phyloP scores from a whole-genome alignment of 2,329 filamentous ascomycete genomes.

The Aureobasidium pullulans region DNA sequence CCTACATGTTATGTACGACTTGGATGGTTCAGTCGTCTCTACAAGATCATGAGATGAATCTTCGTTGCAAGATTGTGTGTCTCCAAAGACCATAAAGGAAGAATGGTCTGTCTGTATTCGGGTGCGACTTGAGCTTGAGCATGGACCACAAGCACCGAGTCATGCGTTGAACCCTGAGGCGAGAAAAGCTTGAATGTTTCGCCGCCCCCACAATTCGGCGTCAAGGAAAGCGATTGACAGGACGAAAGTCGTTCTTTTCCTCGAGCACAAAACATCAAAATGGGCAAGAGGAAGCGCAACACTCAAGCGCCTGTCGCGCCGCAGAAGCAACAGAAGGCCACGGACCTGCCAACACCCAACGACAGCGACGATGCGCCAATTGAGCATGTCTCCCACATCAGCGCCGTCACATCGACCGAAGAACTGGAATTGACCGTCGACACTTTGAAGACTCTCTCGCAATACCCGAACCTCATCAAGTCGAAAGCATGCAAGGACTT shows the following conservation, averaged over 20 bases:
- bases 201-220: background rate
- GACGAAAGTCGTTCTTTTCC: background rate
- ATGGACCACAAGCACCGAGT: too few relatives aligned
- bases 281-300: conserved; percentile 15
- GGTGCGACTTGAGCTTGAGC: too few relatives aligned
- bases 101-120: too few relatives aligned
- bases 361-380: background rate
- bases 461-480: conserved; percentile 58
- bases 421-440: conserved; percentile 62
- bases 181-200: background rate
- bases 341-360: background rate
- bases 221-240: background rate
- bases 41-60: too few relatives aligned
- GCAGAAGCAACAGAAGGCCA: conserved; percentile 3
- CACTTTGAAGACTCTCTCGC: conserved; percentile 51
- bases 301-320: background rate
- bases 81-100: too few relatives aligned
- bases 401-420: conserved; percentile 52
- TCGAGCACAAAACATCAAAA: background rate
- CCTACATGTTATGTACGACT: too few relatives aligned
- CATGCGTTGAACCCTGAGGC: too few relatives aligned
- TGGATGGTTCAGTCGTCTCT: too few relatives aligned
- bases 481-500: conserved; percentile 61
- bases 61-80: too few relatives aligned
- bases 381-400: conserved; percentile 15